Percentiles rank a stretch among this genome's conserved stretches.
These are phyloP conservation scores for Pseudocercospora vitis DNA, from an alignment of 2,329 filamentous ascomycete species.

Conservation along the genomic window DNA sequence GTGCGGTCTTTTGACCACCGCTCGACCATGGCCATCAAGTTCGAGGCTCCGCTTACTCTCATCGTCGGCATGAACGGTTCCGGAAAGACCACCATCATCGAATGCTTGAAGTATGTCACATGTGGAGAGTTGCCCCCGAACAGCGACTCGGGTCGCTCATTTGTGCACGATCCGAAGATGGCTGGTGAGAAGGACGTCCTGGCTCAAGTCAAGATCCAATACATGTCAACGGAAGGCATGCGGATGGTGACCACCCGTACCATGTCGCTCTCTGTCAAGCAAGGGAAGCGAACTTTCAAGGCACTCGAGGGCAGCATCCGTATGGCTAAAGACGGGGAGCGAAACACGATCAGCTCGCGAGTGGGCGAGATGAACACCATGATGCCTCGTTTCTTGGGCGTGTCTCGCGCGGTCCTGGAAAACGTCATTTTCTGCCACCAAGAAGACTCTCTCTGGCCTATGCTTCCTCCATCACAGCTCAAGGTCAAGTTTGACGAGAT, in stretches of 20 bases:
- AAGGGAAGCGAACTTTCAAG: slow-evolving; percentile 72
- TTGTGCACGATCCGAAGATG: slow-evolving; percentile 96
- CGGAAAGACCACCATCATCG: slow-evolving; percentile 98
- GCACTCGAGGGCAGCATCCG: slow-evolving; percentile 78
- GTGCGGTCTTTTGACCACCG: slow-evolving; percentile 82
- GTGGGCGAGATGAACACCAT: slow-evolving; percentile 72
- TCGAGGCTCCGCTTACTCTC: slow-evolving; percentile 86
- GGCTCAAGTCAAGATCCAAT: slow-evolving; percentile 88
- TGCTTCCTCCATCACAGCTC: slow-evolving; percentile 79
- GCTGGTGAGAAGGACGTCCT: slow-evolving; percentile 83
- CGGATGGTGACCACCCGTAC: slow-evolving; percentile 82
- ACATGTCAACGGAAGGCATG: slow-evolving; percentile 73
- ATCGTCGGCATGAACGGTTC: slow-evolving; percentile 98
- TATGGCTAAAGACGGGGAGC: slow-evolving; percentile 76
- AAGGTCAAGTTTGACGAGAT: slow-evolving; percentile 98
- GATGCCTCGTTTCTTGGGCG: slow-evolving; percentile 82
- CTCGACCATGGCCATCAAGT: slow-evolving; percentile 75
- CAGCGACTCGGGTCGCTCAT: slow-evolving; percentile 79
- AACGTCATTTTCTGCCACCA: slow-evolving; percentile 98
- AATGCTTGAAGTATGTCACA: slow-evolving; percentile 96
- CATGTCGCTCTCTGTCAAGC: slow-evolving; percentile 83
- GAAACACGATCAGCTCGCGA: slow-evolving; percentile 73
- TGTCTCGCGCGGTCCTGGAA: slow-evolving; percentile 85
- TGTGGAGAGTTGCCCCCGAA: slow-evolving; percentile 92
- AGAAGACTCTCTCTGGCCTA: slow-evolving; percentile 94